Evolutionary conservation across 2,329 filamentous ascomycete species (phyloP).

Genomic region (Aspergillus costaricaensis): DNA sequence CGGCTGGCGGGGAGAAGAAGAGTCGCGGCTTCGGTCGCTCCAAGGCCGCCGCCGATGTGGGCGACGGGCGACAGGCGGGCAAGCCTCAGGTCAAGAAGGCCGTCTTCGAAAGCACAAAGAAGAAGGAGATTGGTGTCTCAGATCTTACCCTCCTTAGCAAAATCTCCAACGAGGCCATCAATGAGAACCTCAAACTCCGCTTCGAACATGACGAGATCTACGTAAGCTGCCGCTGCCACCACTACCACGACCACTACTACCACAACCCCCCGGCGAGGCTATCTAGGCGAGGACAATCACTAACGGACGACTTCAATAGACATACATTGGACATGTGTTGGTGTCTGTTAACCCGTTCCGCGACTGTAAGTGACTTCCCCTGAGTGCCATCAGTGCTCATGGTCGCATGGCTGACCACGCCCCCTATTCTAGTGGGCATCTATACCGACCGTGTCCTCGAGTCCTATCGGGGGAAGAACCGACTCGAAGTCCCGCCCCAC

Average conservation of each 20-base stretch:
- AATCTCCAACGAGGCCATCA: conserved; percentile 98
- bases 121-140: conserved; percentile 98
- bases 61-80: conserved; percentile 49
- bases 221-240: conserved; percentile 46
- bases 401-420: conserved; percentile 31
- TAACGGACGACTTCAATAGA: conserved; percentile 50
- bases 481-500: conserved; percentile 88
- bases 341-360: conserved; percentile 98
- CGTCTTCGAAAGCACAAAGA: conserved; percentile 92
- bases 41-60: conserved; percentile 44
- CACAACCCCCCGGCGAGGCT: background rate
- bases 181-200: conserved; percentile 97
- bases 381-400: background rate
- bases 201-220: conserved; percentile 98
- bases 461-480: conserved; percentile 95
- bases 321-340: conserved; percentile 98
- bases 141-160: conserved; percentile 97
- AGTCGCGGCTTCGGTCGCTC: conserved; percentile 45
- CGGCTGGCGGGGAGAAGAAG: conserved; percentile 46
- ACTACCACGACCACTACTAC: background rate
- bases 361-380: conserved; percentile 62
- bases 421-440: conserved; percentile 69
- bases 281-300: conserved; percentile 16
- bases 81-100: conserved; percentile 86
- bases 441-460: conserved; percentile 94